Base-by-base conservation (phyloP, 2,329 filamentous ascomycete species). In the Uncinocarpus reesii region DNA sequence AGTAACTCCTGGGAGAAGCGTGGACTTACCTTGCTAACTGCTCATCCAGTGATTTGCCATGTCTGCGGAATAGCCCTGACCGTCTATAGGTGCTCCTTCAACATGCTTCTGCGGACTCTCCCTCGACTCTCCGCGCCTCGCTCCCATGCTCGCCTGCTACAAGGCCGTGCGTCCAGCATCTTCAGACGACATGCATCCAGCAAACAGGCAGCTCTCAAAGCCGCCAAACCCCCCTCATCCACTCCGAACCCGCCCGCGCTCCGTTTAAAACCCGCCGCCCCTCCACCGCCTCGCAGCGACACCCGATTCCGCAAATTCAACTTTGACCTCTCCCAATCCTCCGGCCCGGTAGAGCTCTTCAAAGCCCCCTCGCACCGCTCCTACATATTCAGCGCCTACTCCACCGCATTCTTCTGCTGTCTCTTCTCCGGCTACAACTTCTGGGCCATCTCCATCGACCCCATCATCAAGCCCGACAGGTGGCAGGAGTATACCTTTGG, bases 351-450 rank as follows among this genome's bases (percentile, higher is more conserved):
- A 6, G 64, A 76, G 2, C 70, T 86, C 36, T 86, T 84, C 68
- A 71, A 81, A 57, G 75, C 76, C 1, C 78, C 79, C 11, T 79
- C 79, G 1, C 80, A 84, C 57, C 75, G 75, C 49, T 72, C 73
- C 64, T 83, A 80, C 62, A 73, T 82, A 53, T 60, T 77, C 55
- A 75, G 77, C 38, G 78, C 77, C 59, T 80, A 81, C 63, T 62
- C 67, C 11, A 73, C 77, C 21, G 75, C 75, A 1, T 52, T 71
- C 18, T 75, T 76, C 57, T 78, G 74, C 62, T 69, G 78, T 49
- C 55, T 62, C 31, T 78, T 74, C 57, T 70, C 73, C 1, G 64
- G 68, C 40, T 68, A 72, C 56, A 75, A 77, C 60, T 73, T 72
- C 54, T 73, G 71, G 58, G 62, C 66, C 47, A 70, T 73, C 35